Percentiles rank a stretch among this genome's conserved stretches.
Conservation (phyloP, 2,329 filamentous ascomycete genomes). For the Neonectria hederae region DNA sequence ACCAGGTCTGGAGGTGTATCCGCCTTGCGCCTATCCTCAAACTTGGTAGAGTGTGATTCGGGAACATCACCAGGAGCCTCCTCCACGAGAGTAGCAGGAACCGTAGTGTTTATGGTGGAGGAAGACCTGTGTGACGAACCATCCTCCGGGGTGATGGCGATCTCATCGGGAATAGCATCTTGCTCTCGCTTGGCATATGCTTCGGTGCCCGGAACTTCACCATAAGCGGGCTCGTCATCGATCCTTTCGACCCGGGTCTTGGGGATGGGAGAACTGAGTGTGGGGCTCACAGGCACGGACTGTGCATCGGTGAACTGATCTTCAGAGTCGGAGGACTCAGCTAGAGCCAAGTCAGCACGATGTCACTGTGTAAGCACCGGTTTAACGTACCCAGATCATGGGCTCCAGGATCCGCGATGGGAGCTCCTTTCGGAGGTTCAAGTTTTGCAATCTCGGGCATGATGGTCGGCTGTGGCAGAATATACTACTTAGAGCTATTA, state of each 20-base stretch:
- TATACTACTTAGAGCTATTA: constrained; percentile 17
- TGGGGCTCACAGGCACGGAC: constrained; percentile 58
- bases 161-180: constrained; percentile 69
- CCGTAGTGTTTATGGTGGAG: constrained; percentile 34
- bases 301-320: constrained; percentile 76
- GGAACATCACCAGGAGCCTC: constrained; percentile 56
- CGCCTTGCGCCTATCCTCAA: constrained; percentile 57
- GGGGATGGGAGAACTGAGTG: constrained; percentile 62
- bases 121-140: constrained; percentile 36
- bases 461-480: constrained; percentile 7
- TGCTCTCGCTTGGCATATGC: constrained; percentile 64
- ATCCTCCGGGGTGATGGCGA: constrained; percentile 56
- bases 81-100: constrained; percentile 64
- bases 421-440: constrained; percentile 45
- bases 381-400: constrained; percentile 63
- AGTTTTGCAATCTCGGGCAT: constrained; percentile 47
- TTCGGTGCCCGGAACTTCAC: constrained; percentile 69
- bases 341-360: constrained; percentile 42
- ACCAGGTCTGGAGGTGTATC: constrained; percentile 65
- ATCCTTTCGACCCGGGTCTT: constrained; percentile 68
- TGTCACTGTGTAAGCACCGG: neutral
- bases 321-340: constrained; percentile 70
- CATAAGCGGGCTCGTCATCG: constrained; percentile 61
- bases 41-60: constrained; percentile 55
- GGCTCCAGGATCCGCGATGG: constrained; percentile 64